Base-by-base conservation (phyloP, 768 basidiomycete species). In the Hericium rajendrae region DNA sequence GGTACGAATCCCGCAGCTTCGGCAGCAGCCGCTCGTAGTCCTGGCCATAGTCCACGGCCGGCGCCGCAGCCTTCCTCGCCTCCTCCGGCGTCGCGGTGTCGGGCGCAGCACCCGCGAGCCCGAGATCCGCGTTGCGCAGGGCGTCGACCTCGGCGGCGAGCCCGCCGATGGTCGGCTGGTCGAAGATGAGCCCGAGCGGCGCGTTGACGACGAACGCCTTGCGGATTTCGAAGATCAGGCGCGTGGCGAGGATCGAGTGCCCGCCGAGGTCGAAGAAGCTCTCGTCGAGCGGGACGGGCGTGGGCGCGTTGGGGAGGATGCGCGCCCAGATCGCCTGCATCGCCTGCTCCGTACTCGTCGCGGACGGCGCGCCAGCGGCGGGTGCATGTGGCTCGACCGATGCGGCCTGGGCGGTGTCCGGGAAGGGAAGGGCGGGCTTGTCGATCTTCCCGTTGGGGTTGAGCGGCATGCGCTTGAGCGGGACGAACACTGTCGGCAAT, bases 401-500 rank as follows among this genome's bases (percentile, higher is more conserved):
- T 6, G 77, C 73, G 1, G 70, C 79, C 59, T 89, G 84, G 4
- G 85, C 89, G 0, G 97, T 98, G 70, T 99, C 97, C 6, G 97
- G 97, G 85, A 98, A 99, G 11, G 97, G 97, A 49, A 99, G 82
- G 0, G 91, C 90, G 0, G 97, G 95, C 68, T 98, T 99, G 76
- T 99, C 97, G 69, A 99, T 87, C 74, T 99, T 99, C 60, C 97
- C 97, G 69, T 98, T 99, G 6, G 97, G 97, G 66, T 97, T 99
- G 53, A 99, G 81, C 18, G 97, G 97, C 90, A 99, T 95, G 56
- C 93, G 87, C 53, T 80, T 81, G 26, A 99, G 80, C 0, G 97
- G 97, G 32, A 99, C 92, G 62, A 97, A 94, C 22, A 98, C 95
- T 91, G 67, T 11, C 32, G 38, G 26, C 24, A n/a, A 32, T 50